Evolutionary conservation across 371 early-diverging fungal genomes (phyloP), one percentile per base, ranked within the genome.

Genomic region (Lichtheimia ramosa): DNA sequence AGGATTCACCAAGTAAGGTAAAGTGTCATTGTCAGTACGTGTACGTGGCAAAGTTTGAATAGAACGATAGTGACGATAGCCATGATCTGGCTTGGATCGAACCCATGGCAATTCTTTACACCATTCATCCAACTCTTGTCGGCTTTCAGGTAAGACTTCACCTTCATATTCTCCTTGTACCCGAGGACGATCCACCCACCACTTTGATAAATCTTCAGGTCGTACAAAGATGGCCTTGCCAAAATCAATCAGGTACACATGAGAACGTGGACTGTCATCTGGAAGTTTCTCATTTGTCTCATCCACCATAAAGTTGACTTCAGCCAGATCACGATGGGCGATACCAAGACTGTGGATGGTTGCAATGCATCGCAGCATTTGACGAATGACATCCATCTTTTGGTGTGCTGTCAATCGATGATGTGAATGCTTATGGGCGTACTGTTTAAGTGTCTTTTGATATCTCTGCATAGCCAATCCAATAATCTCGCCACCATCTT

Each of bases 291-390:
- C 60, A 20, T 67, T 63, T 8, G 56, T 66, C 52, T 80, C 81
- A 54, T 81, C 75, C 20, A 88, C 85, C 88, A 88, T 88, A 60
- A 86, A 83, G 51, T 86, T 88, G 18, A 84, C 84, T 56, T 85
- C 84, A 13, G 84, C 83, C 10, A 88, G 54, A 60, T 88, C 85
- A 12, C 88, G 74, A 62, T 88, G 88, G 0, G 88, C 85, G 0
- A 88, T 61, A 1, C 86, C 88, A 10, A 74, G 63, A 2, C 59
- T 56, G 43, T 88, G 88, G 48, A 88, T 79, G 0, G 64, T 71
- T 42, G 72, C 56, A 59, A 85, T 80, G 40, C 78, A 83, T 13
- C 70, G 48, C 0, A 88, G 59, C 82, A 88, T 80, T 40, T 86
- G 85, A 16, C 62, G 64, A 8, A 88, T 73, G 2, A 88, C 56